A percentile compares a stretch with the other conserved stretches of the same genome.
These are phyloP conservation scores for Solanum chiquidenum DNA, from an alignment of 257 asterid genomes.

Conservation along the genomic window DNA sequence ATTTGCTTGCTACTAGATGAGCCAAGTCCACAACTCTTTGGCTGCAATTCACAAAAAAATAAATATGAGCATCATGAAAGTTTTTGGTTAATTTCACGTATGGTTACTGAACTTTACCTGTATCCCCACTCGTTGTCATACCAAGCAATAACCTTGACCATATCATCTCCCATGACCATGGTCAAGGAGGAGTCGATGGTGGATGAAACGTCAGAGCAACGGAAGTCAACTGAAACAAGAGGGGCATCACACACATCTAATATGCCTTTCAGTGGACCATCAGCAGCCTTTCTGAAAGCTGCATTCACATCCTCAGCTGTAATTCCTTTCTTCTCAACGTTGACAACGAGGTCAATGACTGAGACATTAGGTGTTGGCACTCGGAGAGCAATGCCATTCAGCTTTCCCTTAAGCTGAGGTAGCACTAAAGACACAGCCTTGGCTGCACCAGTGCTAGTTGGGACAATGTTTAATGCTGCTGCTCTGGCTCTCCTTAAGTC, in stretches of 20 bases:
- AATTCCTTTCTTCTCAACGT: conserved; percentile 72
- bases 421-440: conserved; percentile 90
- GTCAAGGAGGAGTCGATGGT: conserved; percentile 83
- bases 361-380: conserved; percentile 97
- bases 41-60: conserved; percentile 26
- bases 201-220: conserved; percentile 69
- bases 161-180: conserved; percentile 96
- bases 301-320: conserved; percentile 74
- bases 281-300: conserved; percentile 85
- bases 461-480: conserved; percentile 90
- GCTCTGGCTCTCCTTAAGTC: conserved; percentile 89
- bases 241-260: conserved; percentile 71
- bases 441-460: conserved; percentile 94
- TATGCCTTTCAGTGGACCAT: conserved; percentile 60
- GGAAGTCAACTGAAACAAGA: conserved; percentile 82
- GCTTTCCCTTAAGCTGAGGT: conserved; percentile 91
- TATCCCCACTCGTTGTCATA: conserved; percentile 98
- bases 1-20: conserved; percentile 68
- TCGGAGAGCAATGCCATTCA: conserved; percentile 86
- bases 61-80: neutral
- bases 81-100: neutral
- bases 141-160: conserved; percentile 99
- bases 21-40: conserved; percentile 95
- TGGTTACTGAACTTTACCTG: conserved; percentile 30
- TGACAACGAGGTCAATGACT: conserved; percentile 77